phyloP scores from a whole-genome alignment of 2,329 filamentous ascomycete species.

The Paraphoma sp. region DNA sequence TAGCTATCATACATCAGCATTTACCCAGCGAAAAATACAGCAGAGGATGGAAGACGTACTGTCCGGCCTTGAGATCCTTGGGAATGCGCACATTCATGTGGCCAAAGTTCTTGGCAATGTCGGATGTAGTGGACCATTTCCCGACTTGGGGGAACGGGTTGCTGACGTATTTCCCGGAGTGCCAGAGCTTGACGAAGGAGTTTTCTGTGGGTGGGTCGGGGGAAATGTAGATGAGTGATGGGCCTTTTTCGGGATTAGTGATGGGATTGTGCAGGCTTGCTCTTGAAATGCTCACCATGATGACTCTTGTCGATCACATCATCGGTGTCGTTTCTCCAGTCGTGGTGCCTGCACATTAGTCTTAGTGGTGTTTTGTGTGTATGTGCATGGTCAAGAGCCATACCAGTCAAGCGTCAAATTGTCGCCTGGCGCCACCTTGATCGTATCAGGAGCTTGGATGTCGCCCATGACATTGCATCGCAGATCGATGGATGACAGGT shows the following conservation, averaged over 20 bases:
- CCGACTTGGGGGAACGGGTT: conserved; percentile 41
- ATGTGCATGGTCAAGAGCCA: background rate
- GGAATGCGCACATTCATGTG: conserved; percentile 43
- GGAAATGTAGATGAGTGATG: conserved; percentile 50
- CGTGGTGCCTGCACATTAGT: conserved; percentile 36
- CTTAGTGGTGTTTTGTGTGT: background rate
- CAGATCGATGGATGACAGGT: conserved; percentile 48
- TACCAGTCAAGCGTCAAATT: conserved; percentile 49
- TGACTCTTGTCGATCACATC: conserved; percentile 40
- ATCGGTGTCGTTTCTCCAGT: conserved; percentile 44
- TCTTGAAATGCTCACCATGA: conserved; percentile 17
- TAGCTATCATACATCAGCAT: conserved; percentile 32
- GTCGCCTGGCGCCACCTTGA: conserved; percentile 46
- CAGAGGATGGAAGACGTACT: conserved; percentile 26
- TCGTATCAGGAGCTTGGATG: conserved; percentile 43
- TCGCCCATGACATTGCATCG: conserved; percentile 51
- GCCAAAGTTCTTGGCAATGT: conserved; percentile 30
- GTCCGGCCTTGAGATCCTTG: conserved; percentile 43
- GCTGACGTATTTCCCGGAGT: conserved; percentile 45
- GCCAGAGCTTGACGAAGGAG: conserved; percentile 51
- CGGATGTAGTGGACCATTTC: conserved; percentile 40
- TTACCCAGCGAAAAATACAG: background rate
- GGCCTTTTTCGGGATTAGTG: conserved; percentile 21
- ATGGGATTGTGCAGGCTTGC: background rate
- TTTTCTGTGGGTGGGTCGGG: conserved; percentile 47